Conservation (phyloP, 2,329 filamentous ascomycete species). For the Hypocrella siamensis region DNA sequence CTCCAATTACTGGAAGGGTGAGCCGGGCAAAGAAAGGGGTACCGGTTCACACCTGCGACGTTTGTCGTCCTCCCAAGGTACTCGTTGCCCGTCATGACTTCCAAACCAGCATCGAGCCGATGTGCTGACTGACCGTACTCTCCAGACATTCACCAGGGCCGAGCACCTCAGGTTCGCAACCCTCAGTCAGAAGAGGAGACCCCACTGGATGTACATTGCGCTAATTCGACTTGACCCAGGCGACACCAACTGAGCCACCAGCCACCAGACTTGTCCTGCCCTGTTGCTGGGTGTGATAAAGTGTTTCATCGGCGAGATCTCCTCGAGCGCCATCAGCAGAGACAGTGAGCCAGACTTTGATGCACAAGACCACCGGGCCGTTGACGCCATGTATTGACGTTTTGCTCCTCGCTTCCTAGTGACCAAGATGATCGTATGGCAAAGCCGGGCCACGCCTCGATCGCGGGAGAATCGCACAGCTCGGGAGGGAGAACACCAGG, state of each 20-base stretch:
- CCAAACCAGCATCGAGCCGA: no score
- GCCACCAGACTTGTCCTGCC: conserved; percentile 35
- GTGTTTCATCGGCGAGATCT: conserved; percentile 44
- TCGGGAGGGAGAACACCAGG: conserved; percentile 5
- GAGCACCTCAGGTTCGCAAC: conserved; percentile 41
- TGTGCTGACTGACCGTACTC: neutral
- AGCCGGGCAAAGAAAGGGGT: conserved; percentile 44
- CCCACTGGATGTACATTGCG: conserved; percentile 5
- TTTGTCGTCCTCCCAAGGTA: conserved; percentile 36
- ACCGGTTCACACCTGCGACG: conserved; percentile 39
- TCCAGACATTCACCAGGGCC: conserved; percentile 44
- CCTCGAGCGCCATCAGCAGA: conserved; percentile 36
- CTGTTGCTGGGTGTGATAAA: conserved; percentile 36
- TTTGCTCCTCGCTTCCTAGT: conserved; percentile 3
- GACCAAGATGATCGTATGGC: conserved; percentile 9
- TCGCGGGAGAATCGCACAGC: conserved; percentile 1
- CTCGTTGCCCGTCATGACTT: neutral
- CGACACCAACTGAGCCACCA: conserved; percentile 46
- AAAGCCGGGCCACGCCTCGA: neutral
- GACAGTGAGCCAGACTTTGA: conserved; percentile 18
- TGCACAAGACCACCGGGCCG: neutral
- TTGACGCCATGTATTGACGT: no score
- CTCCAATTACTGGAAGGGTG: conserved; percentile 39
- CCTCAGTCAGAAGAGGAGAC: neutral
- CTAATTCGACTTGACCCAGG: conserved; percentile 20